Percentiles rank a stretch among this genome's conserved stretches.
Evolutionary conservation across 768 basidiomycete genomes (phyloP).

Genomic region (Asterophora parasitica): DNA sequence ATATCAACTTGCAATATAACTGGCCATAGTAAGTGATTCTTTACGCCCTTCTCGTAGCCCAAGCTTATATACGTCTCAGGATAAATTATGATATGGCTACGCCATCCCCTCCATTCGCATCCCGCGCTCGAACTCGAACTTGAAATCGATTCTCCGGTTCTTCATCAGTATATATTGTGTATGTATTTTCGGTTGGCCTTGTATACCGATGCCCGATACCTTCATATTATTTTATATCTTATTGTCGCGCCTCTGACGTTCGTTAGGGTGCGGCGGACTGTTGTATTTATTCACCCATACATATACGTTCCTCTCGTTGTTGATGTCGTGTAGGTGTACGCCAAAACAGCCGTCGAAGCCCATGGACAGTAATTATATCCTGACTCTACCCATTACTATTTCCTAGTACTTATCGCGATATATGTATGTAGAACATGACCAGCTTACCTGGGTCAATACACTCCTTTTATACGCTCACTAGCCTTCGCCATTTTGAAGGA

Average conservation of each 20-base stretch:
- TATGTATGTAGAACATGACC: neutral
- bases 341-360: no score
- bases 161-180: neutral
- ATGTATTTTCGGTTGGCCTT: neutral
- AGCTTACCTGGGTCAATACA: neutral
- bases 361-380: neutral
- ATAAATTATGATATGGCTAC: neutral
- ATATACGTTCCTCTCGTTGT: no score
- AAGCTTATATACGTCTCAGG: neutral
- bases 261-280: neutral
- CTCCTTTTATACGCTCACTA: neutral
- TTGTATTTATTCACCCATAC: neutral
- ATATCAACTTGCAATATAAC: neutral
- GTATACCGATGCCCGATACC: neutral
- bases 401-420: neutral
- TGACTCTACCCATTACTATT: neutral
- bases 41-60: neutral
- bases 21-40: neutral
- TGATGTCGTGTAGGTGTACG: no score
- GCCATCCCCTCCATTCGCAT: neutral
- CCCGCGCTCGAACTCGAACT: neutral
- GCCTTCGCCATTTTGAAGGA: no score
- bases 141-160: neutral
- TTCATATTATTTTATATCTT: neutral
- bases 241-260: no score